These are phyloP conservation scores for Rhizodiscina lignyota DNA, from an alignment of 495 filamentous ascomycete species.

Conservation along the genomic window DNA sequence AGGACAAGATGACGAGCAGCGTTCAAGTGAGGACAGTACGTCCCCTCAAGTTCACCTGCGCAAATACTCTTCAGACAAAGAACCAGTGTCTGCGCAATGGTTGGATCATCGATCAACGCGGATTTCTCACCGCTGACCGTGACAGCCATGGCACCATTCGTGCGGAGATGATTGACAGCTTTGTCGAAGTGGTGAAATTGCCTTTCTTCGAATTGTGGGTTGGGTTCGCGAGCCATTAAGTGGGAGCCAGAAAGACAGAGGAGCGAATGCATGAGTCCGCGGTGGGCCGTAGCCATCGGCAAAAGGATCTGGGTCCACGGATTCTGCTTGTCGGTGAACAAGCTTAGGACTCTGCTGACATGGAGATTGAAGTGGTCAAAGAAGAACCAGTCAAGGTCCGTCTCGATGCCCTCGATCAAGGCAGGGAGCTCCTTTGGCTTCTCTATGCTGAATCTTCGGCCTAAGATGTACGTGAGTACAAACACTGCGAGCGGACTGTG, in stretches of 20 bases:
- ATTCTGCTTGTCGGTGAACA: slow-evolving; percentile 72
- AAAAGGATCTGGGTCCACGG: slow-evolving; percentile 81
- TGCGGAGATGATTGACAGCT: slow-evolving; percentile 41
- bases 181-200: slow-evolving; percentile 41
- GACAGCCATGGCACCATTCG: slow-evolving; percentile 20
- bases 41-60: slow-evolving; percentile 58
- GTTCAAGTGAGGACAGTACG: slow-evolving; percentile 68
- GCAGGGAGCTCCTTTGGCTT: slow-evolving; percentile 48
- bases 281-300: slow-evolving; percentile 68
- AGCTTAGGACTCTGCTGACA: slow-evolving; percentile 63
- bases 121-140: slow-evolving; percentile 26
- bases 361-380: slow-evolving; percentile 75
- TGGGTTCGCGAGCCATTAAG: slow-evolving; percentile 34
- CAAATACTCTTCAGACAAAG: slow-evolving; percentile 67
- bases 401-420: slow-evolving; percentile 77
- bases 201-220: slow-evolving; percentile 18
- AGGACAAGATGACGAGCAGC: slow-evolving; percentile 57
- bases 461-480: slow-evolving; percentile 6
- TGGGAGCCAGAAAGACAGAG: slow-evolving; percentile 76
- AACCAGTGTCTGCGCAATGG: slow-evolving; percentile 61
- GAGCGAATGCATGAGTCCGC: slow-evolving; percentile 84
- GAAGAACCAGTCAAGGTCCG: slow-evolving; percentile 64
- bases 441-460: slow-evolving; percentile 12
- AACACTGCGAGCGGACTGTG: neutral
- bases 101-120: slow-evolving; percentile 32